Evolutionary conservation across 2,329 filamentous ascomycete genomes (phyloP), one percentile per base, ranked within the genome.

Genomic region (Calonectria fujianensis): DNA sequence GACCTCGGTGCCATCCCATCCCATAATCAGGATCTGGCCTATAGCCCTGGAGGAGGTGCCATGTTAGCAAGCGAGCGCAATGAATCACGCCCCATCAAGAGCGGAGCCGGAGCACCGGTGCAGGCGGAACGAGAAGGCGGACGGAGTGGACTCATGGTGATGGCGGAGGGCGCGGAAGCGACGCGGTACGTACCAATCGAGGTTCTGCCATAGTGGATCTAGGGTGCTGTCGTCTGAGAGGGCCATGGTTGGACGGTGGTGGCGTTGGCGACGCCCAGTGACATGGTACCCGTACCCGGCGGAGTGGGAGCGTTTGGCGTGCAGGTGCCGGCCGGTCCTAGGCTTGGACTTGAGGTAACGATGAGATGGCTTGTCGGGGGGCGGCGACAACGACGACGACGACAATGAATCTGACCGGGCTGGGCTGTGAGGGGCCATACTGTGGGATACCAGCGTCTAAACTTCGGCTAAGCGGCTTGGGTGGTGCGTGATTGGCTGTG

Each of bases 1-100:
- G 69, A 97, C 93, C 83, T 94, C 91, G 70, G 94, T 95, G 75
- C 95, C 95, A 88, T 97, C 94, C 89, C 95, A 97, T 84, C 94
- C 94, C 93, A 96, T 95, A 84, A 94, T 93, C 84, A 95, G 89
- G 88, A 93, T 91, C 88, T 95, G 94, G 75, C 94, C 94, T 87
- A 95, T 92, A 75, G 91, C 91, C 89, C 91, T 93, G 81, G 75
- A 79, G 50, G 79, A 77, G 73, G 80, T 80, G 82, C 83, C 66
- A 45, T 72, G 70, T 81, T 76, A 48, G 45, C 45, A 13, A 48
- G n/a, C 45, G 41, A 85, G 75, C 73, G 74, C 48, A 27, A 8
- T 35, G 48, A 24, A 27, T 10, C 27, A 45, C 29, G 32, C 27
- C 35, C 37, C 14, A 67, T 37, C 39, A 2, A 18, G 29, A 41